Base-by-base conservation (phyloP, 2,329 filamentous ascomycete species). In the Diaporthe aspalathi region DNA sequence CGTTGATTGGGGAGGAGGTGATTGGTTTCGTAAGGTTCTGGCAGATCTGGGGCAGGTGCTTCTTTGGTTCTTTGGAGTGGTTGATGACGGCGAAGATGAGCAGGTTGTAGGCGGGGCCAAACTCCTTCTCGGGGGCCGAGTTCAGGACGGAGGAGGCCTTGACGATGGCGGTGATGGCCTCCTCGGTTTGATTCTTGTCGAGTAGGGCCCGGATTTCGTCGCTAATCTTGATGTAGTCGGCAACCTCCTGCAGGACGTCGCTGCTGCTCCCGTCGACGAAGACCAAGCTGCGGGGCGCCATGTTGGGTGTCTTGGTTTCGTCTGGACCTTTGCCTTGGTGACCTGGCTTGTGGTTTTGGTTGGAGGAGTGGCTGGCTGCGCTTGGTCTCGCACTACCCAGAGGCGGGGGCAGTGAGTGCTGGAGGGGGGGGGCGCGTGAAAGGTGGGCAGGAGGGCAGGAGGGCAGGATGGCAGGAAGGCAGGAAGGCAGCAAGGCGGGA, bases 41-140 rank as follows among this genome's bases (percentile, higher is more conserved):
- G 90, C 96, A 98, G 79, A 99, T 91, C 77, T 89, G 89, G 72
- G 94, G 93, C 75, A 99, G 91, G 85, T 96, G 93, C 84, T 93
- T 93, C 83, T 94, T 92, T 76, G 93, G 89, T 77, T 95, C 93
- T 77, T 93, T 90, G 72, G 94, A 94, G 84, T 97, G 94, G 67
- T 73, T 70, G 78, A 94, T 88, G 76, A 97, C 90, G 73, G 99
- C 91, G 86, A 98, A 94, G 80, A 98, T 92, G 81, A 99, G 92
- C 77, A 98, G 92, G 85, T 99, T 98, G 86, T 98, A 98, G 73
- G 95, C 94, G 72, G 95, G 92, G 73, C 94, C 95, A 82, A 98
- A 96, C 83, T 98, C 95, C 89, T 96, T 97, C 88, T 99, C 96
- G 72, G 95, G 94, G 70, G 94, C 93, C 74, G 89, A 88, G 83